phyloP scores from a whole-genome alignment of 202 grass and related monocot species.

The Eragrostis tef region DNA sequence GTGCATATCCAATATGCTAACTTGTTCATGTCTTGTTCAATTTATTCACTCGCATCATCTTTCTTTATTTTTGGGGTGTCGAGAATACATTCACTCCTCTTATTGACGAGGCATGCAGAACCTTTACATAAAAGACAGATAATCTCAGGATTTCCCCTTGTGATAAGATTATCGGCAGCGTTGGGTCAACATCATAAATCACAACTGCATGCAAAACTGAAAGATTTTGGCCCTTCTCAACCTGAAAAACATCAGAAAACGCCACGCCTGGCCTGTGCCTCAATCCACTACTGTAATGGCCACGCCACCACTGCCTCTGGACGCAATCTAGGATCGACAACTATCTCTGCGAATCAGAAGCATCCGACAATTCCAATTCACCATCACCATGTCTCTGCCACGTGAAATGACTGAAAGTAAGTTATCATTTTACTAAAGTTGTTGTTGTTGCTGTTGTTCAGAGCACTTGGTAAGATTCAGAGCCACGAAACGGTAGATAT shows the following conservation, averaged over 20 bases:
- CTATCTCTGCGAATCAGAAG: conserved; percentile 38
- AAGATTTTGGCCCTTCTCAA: too few relatives aligned
- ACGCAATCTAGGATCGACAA: conserved; percentile 48
- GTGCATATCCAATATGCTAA: neutral
- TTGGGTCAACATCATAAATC: neutral
- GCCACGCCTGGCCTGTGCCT: neutral
- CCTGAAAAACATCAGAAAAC: neutral
- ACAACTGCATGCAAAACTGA: conserved; percentile 1
- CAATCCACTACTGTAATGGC: conserved; percentile 40
- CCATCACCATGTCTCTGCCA: conserved; percentile 40
- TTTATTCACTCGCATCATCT: neutral
- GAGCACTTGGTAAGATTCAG: neutral
- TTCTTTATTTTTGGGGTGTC: neutral
- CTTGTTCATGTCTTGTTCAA: neutral
- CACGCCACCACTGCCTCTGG: conserved; percentile 24
- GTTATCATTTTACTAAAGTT: conserved; percentile 1
- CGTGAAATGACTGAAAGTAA: conserved; percentile 50
- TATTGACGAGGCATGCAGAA: conserved; percentile 15
- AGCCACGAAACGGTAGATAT: neutral
- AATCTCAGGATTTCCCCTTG: neutral
- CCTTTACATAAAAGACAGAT: conserved; percentile 25
- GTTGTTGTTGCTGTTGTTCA: neutral
- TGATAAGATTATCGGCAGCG: conserved; percentile 3
- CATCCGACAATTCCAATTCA: conserved; percentile 45
- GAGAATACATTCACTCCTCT: conserved; percentile 34